Evolutionary conservation across 208 protist genomes (phyloP).

Genomic region (Trypanosoma theileri): DNA sequence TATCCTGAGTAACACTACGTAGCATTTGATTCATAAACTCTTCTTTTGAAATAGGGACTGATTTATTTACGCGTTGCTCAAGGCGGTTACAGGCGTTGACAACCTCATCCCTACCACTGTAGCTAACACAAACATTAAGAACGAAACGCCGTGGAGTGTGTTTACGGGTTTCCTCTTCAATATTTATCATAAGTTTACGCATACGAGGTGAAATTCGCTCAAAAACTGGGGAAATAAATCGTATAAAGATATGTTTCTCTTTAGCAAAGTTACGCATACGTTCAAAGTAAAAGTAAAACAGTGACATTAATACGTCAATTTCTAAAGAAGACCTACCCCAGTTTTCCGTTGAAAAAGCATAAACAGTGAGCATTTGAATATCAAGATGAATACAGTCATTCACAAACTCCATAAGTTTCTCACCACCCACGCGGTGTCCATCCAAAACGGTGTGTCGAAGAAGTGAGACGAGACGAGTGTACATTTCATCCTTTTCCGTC

Average conservation of each 20-base stretch:
- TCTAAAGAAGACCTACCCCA: slow-evolving; percentile 72
- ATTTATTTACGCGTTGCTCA: slow-evolving; percentile 10
- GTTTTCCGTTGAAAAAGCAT: slow-evolving; percentile 91
- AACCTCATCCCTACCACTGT: slow-evolving; percentile 81
- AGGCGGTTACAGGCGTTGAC: slow-evolving; percentile 62
- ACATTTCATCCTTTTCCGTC: slow-evolving; percentile 25
- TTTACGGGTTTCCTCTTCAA: slow-evolving; percentile 66
- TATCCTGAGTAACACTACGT: slow-evolving; percentile 73
- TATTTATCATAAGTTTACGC: slow-evolving; percentile 53
- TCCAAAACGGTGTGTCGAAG: slow-evolving; percentile 64
- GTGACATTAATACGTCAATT: slow-evolving; percentile 77
- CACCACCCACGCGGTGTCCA: slow-evolving; percentile 76
- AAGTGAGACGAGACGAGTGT: slow-evolving; percentile 32
- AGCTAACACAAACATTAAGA: slow-evolving; percentile 89
- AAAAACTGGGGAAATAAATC: slow-evolving; percentile 76
- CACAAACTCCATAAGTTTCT: slow-evolving; percentile 84
- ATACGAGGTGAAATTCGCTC: slow-evolving; percentile 52
- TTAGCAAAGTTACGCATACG: slow-evolving; percentile 50
- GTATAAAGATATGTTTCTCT: slow-evolving; percentile 80
- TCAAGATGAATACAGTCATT: slow-evolving; percentile 53
- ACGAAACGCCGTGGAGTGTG: slow-evolving; percentile 52
- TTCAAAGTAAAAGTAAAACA: slow-evolving; percentile 85
- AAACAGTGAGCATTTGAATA: slow-evolving; percentile 84
- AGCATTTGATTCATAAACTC: slow-evolving; percentile 79
- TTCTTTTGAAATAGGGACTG: slow-evolving; percentile 36